Evolutionary conservation across 2,329 filamentous ascomycete species (phyloP).

Genomic region (Bipolaris victoriae): DNA sequence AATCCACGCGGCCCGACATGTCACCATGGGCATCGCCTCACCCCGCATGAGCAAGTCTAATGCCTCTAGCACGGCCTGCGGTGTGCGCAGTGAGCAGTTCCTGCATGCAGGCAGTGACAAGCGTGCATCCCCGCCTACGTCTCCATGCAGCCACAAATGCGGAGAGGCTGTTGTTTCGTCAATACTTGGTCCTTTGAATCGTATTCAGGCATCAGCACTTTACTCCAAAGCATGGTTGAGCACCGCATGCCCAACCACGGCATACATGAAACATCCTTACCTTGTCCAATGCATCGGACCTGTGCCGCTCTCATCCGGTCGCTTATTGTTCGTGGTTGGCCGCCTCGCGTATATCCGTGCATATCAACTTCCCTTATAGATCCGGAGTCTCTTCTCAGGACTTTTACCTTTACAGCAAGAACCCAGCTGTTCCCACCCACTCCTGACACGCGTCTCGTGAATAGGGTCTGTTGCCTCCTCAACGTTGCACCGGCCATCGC

Average conservation of each 20-base stretch:
- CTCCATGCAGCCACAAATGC: constrained; percentile 6
- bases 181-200: neutral
- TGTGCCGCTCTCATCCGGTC: neutral
- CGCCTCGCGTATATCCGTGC: neutral
- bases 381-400: too few species aligned
- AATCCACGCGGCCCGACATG: constrained; percentile 13
- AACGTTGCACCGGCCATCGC: too few species aligned
- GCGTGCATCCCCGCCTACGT: constrained; percentile 7
- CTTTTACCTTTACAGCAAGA: too few species aligned
- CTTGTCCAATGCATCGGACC: neutral
- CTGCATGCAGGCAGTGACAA: constrained; percentile 28
- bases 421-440: too few species aligned
- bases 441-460: too few species aligned
- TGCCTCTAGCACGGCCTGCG: constrained; percentile 23
- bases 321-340: neutral
- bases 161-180: neutral
- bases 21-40: constrained; percentile 15
- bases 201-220: neutral
- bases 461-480: too few species aligned
- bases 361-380: neutral
- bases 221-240: neutral
- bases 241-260: neutral
- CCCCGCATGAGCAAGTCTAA: constrained; percentile 12
- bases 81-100: constrained; percentile 16
- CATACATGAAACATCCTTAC: neutral